Evolutionary conservation across 2,329 filamentous ascomycete species (phyloP), one percentile per base, ranked within the genome.

Genomic region (Neoascochyta sp.): DNA sequence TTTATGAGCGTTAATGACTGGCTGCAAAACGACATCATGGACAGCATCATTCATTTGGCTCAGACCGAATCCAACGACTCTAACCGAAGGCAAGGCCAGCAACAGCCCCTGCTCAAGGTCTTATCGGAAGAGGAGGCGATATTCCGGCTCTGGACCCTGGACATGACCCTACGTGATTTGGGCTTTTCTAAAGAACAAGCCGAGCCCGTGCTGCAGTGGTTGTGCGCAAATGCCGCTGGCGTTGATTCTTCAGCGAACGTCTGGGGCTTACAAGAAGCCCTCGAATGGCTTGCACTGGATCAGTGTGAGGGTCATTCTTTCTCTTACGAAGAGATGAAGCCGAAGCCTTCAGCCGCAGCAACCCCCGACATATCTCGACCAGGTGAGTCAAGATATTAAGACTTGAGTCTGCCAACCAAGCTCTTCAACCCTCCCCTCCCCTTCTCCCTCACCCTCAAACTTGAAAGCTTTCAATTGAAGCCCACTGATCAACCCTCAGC

Each of bases 281-380:
- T 98, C 12, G 86, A 95, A 49, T 95, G 88, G 86, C 73, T 96
- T 31, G 86, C 87, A n/a, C 70, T 86, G 43, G 78, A 92, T 55
- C 86, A 82, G 48, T 66, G 73, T 9, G 66, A 72, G 41, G 75
- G 80, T 1, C 81, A 89, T 47, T 70, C 90, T 19, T 83, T 83
- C 5, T 73, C 78, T 25, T 93, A 92, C 57, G 79, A 83, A 26
- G 54, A 53, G 4, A 18, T 31, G 2, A 41, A 39, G 18, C 34
- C 48, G 3, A 53, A 47, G 29, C 46, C 41, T 12, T 25, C 44
- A 10, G 19, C 38, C 5, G 26, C 38, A 7, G 39, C 44, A 10
- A 43, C 51, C 7, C 39, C 49, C 13, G 39, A 42, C 15, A 23
- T 39, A n/a, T 58, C 57, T 12, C 51, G 51, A 19, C 47, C 57